These are phyloP conservation scores for Hordeum pubiflorum DNA, from an alignment of 202 grass and related monocot species.

Conservation along the genomic window DNA sequence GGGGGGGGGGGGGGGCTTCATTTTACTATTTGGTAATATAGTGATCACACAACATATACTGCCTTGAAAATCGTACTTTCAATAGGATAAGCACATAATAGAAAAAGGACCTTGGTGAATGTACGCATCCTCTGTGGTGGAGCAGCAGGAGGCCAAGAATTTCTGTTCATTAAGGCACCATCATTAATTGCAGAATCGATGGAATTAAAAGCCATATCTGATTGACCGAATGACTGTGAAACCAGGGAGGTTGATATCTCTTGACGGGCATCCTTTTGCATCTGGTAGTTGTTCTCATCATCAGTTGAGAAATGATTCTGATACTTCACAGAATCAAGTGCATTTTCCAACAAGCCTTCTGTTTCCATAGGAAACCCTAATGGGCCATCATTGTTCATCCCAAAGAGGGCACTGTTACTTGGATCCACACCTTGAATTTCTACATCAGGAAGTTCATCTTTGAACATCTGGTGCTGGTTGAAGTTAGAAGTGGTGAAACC, in stretches of 20 bases:
- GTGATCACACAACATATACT: background rate
- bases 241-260: slow-evolving; percentile 96
- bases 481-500: slow-evolving; percentile 52
- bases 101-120: slow-evolving; percentile 78
- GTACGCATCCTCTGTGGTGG: slow-evolving; percentile 78
- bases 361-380: slow-evolving; percentile 65
- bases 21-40: background rate
- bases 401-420: slow-evolving; percentile 71
- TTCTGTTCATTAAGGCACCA: slow-evolving; percentile 71
- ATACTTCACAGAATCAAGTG: slow-evolving; percentile 66
- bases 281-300: slow-evolving; percentile 52
- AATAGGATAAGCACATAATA: slow-evolving; percentile 14
- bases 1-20: background rate
- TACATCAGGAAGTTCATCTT: slow-evolving; percentile 46
- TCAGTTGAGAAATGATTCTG: slow-evolving; percentile 62
- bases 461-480: slow-evolving; percentile 59
- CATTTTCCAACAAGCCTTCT: slow-evolving; percentile 68
- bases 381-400: slow-evolving; percentile 62
- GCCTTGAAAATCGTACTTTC: slow-evolving; percentile 15
- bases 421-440: slow-evolving; percentile 70
- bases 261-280: slow-evolving; percentile 73
- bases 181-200: slow-evolving; percentile 94
- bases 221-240: slow-evolving; percentile 93
- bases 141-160: slow-evolving; percentile 54
- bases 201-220: slow-evolving; percentile 89